Conservation (phyloP, 2,329 filamentous ascomycete genomes). For the Teratosphaeria destructans region DNA sequence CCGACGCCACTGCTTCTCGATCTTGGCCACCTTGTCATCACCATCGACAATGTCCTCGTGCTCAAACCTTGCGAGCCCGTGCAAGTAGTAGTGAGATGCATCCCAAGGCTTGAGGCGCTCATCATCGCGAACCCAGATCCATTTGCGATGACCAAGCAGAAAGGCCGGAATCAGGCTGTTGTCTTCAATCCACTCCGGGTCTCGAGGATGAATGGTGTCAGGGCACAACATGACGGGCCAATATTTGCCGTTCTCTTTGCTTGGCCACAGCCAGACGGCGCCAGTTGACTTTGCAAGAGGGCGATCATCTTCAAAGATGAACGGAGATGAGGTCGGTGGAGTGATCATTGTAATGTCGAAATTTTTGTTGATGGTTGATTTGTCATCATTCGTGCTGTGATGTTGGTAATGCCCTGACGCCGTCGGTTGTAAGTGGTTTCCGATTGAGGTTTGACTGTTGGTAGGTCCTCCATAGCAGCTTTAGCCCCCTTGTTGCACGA, state of each 20-base stretch:
- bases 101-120: slow-evolving; percentile 5
- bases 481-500: no score
- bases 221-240: slow-evolving; percentile 17
- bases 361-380: not conserved
- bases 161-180: slow-evolving; percentile 9
- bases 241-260: slow-evolving; percentile 1
- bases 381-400: not conserved
- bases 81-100: slow-evolving; percentile 7
- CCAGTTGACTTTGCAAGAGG: slow-evolving; percentile 1
- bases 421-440: no score
- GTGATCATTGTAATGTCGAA: not conserved
- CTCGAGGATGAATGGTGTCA: slow-evolving; percentile 4
- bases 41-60: slow-evolving; percentile 2
- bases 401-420: not conserved
- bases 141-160: slow-evolving; percentile 13
- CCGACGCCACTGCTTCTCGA: slow-evolving; percentile 4
- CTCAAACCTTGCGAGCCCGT: not conserved
- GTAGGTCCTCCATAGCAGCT: no score
- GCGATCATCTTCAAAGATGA: not conserved
- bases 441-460: no score
- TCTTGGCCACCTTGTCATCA: slow-evolving; percentile 6
- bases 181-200: slow-evolving; percentile 2
- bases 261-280: slow-evolving; percentile 8
- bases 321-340: not conserved
- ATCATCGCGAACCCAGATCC: slow-evolving; percentile 11